phyloP scores from a whole-genome alignment of 1,284 basidiomycete species.

The Heterobasidion irregulare region DNA sequence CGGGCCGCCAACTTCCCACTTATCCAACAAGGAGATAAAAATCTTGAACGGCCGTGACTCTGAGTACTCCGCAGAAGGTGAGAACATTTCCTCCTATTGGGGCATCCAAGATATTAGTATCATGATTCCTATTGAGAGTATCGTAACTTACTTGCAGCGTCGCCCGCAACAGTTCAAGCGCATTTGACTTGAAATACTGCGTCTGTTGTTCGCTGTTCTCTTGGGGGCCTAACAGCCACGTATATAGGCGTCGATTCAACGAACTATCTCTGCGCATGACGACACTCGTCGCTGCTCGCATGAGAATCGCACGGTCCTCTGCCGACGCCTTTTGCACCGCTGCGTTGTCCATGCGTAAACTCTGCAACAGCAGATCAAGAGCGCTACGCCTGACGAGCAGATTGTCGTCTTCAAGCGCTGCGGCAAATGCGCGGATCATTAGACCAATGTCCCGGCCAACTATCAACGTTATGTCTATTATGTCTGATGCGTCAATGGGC shows the following conservation, averaged over 20 bases:
- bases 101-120: slow-evolving; percentile 1
- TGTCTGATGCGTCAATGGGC: slow-evolving; percentile 4
- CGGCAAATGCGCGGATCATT: slow-evolving; percentile 87
- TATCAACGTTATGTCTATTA: slow-evolving; percentile 60
- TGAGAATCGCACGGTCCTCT: slow-evolving; percentile 68
- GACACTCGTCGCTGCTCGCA: slow-evolving; percentile 73
- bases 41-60: slow-evolving; percentile 90
- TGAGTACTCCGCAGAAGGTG: slow-evolving; percentile 59
- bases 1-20: slow-evolving; percentile 89
- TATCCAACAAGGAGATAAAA: slow-evolving; percentile 91
- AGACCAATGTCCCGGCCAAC: slow-evolving; percentile 85
- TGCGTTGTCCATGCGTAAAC: slow-evolving; percentile 65
- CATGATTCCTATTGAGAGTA: slow-evolving; percentile 4
- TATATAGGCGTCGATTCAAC: slow-evolving; percentile 87
- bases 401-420: slow-evolving; percentile 86
- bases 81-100: slow-evolving; percentile 63
- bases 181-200: slow-evolving; percentile 60
- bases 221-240: slow-evolving; percentile 84
- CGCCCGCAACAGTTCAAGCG: slow-evolving; percentile 56
- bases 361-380: slow-evolving; percentile 74
- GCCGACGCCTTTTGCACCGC: slow-evolving; percentile 57
- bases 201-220: slow-evolving; percentile 72
- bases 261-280: slow-evolving; percentile 91
- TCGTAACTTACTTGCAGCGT: slow-evolving; percentile 54
- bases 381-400: slow-evolving; percentile 78